phyloP scores from a whole-genome alignment of 2,329 filamentous ascomycete genomes.

The Ustulina deusta region DNA sequence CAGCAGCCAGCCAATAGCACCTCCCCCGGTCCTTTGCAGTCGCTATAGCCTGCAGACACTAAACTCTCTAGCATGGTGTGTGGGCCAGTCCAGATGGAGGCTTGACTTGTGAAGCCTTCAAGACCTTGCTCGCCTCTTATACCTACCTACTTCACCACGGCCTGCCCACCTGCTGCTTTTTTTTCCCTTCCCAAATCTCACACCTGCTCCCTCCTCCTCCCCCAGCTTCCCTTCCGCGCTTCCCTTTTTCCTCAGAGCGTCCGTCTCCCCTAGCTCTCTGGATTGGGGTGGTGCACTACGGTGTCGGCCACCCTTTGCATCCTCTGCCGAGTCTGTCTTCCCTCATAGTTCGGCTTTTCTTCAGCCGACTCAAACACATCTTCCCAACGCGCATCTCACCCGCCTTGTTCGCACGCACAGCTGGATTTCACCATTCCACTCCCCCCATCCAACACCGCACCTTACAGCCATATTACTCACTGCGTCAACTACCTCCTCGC shows the following conservation, averaged over 20 bases:
- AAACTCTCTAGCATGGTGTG: conserved; percentile 8
- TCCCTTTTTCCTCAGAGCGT: conserved; percentile 44
- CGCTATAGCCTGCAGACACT: conserved; percentile 10
- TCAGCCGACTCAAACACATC: conserved; percentile 26
- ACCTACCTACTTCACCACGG: conserved; percentile 53
- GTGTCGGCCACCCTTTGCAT: conserved; percentile 47
- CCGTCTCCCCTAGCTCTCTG: conserved; percentile 39
- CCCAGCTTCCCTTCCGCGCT: conserved; percentile 48
- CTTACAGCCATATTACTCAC: background rate
- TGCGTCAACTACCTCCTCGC: conserved; percentile 33
- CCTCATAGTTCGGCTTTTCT: conserved; percentile 20
- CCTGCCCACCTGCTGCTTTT: conserved; percentile 39
- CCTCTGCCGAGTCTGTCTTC: conserved; percentile 11
- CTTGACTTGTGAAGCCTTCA: conserved; percentile 44
- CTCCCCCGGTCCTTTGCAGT: conserved; percentile 9
- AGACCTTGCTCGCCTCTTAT: conserved; percentile 44
- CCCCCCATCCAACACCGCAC: conserved; percentile 20
- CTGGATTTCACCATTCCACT: conserved; percentile 27
- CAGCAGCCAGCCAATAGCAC: conserved; percentile 34
- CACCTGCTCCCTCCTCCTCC: conserved; percentile 42
- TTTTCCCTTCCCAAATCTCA: conserved; percentile 41
- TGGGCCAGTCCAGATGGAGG: conserved; percentile 36
- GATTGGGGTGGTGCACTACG: conserved; percentile 49
- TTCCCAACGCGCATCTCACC: conserved; percentile 28
- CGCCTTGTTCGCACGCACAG: conserved; percentile 21